Conservation (phyloP, 768 basidiomycete species). For the Leccinum disarticulatum region DNA sequence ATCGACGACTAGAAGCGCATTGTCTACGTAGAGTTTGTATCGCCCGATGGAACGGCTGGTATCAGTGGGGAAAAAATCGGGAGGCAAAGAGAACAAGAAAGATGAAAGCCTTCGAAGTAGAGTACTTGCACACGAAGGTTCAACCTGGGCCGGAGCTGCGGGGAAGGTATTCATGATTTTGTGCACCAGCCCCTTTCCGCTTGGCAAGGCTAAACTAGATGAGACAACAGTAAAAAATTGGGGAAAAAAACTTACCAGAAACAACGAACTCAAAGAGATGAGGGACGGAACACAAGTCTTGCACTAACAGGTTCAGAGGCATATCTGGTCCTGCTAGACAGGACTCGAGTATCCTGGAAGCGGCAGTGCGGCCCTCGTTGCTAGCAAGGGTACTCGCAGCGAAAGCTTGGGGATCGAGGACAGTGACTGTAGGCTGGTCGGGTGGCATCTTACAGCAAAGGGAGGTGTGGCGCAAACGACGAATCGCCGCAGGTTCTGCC, state of each 20-base stretch:
- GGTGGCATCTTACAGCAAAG: constrained; percentile 2
- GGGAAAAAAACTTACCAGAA: constrained; percentile 22
- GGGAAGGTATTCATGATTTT: constrained; percentile 39
- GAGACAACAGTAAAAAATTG: not conserved
- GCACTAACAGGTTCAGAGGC: constrained; percentile 24
- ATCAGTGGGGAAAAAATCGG: constrained; percentile 12
- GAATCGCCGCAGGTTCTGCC: not conserved
- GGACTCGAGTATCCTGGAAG: constrained; percentile 18
- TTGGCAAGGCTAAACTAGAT: constrained; percentile 15
- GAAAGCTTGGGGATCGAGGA: constrained; percentile 20
- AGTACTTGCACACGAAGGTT: constrained; percentile 17
- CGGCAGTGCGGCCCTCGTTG: constrained; percentile 19
- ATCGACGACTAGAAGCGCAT: constrained; percentile 21
- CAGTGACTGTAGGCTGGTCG: not conserved
- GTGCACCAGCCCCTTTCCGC: constrained; percentile 11
- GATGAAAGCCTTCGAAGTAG: constrained; percentile 30
- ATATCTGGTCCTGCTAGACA: constrained; percentile 26
- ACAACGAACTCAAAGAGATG: constrained; percentile 31
- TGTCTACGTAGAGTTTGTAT: constrained; percentile 24
- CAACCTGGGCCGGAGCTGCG: constrained; percentile 18
- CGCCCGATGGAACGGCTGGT: constrained; percentile 13
- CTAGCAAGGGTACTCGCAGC: constrained; percentile 17
- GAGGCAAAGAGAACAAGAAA: constrained; percentile 25
- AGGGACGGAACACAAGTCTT: constrained; percentile 28
- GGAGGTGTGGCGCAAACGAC: not conserved